These are phyloP conservation scores for Tylopilus rubrobrunneus DNA, from an alignment of 768 basidiomycete genomes.

Conservation along the genomic window DNA sequence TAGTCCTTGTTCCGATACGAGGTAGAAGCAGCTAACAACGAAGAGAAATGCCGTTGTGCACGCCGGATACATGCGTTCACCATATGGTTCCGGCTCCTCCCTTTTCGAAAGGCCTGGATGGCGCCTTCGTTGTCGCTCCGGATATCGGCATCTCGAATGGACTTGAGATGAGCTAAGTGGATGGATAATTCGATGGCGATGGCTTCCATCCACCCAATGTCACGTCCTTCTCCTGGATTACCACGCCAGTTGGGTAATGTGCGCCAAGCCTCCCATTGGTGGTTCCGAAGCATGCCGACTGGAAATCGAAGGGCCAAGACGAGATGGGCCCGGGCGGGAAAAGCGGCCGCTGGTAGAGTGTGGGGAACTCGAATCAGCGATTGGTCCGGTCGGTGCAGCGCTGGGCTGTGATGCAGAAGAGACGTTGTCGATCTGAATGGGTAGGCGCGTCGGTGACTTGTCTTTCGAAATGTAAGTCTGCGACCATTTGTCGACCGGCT, in stretches of 20 bases:
- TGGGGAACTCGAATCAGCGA: slow-evolving; percentile 3
- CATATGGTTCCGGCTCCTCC: too few relatives aligned
- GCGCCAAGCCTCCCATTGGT: too few relatives aligned
- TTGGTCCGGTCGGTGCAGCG: slow-evolving; percentile 6
- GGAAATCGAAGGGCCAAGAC: slow-evolving; percentile 33
- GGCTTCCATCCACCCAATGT: too few relatives aligned
- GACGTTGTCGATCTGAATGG: slow-evolving; percentile 19
- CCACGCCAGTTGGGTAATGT: too few relatives aligned
- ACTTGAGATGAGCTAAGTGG: too few relatives aligned
- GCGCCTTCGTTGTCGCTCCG: too few relatives aligned
- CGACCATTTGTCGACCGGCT: slow-evolving; percentile 68
- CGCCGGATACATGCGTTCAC: too few relatives aligned
- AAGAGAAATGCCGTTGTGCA: slow-evolving; percentile 21
- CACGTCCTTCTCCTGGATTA: too few relatives aligned
- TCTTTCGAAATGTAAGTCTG: slow-evolving; percentile 68
- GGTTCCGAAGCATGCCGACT: slow-evolving; percentile 25
- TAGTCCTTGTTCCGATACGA: slow-evolving; percentile 12
- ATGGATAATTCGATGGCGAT: too few relatives aligned
- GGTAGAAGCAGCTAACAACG: slow-evolving; percentile 24
- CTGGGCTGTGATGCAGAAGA: slow-evolving; percentile 11
- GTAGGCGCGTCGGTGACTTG: slow-evolving; percentile 40
- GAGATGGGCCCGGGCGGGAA: slow-evolving; percentile 44
- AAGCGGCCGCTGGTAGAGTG: slow-evolving; percentile 37
- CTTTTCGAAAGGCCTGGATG: too few relatives aligned
- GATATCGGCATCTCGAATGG: too few relatives aligned